phyloP scores from a whole-genome alignment of 306 rosid species.

The Quercus aquifolioides region DNA sequence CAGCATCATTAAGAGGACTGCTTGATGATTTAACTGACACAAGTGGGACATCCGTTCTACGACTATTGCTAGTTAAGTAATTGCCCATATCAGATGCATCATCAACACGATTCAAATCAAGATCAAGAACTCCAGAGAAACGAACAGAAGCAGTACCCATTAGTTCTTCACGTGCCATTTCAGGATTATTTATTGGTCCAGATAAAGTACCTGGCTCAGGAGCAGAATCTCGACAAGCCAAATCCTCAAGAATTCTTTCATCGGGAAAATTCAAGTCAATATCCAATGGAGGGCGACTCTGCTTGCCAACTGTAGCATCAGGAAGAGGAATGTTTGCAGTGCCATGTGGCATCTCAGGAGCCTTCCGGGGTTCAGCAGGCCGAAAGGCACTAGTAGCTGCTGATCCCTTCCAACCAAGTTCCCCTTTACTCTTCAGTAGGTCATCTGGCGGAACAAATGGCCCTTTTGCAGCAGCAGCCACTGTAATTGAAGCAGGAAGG shows the following conservation, averaged over 20 bases:
- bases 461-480: constrained; percentile 74
- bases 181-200: constrained; percentile 18
- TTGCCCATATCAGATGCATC: constrained; percentile 52
- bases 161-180: constrained; percentile 12
- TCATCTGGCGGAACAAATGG: constrained; percentile 58
- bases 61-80: constrained; percentile 30
- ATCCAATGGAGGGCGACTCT: constrained; percentile 47
- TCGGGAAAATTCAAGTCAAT: constrained; percentile 71
- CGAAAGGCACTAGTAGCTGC: constrained; percentile 89
- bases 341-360: constrained; percentile 32
- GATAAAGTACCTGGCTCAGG: constrained; percentile 15
- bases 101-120: constrained; percentile 62
- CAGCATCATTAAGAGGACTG: constrained; percentile 34
- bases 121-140: constrained; percentile 59
- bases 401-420: constrained; percentile 81
- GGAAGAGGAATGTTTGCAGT: constrained; percentile 9
- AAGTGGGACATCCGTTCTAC: constrained; percentile 32
- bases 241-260: constrained; percentile 59
- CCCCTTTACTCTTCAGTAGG: constrained; percentile 60
- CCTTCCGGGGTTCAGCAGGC: constrained; percentile 81
- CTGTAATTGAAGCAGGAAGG: constrained; percentile 54
- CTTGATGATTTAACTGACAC: constrained; percentile 29
- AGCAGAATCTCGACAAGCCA: constrained; percentile 33
- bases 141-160: constrained; percentile 28
- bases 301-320: constrained; percentile 31